Evolutionary conservation across 768 basidiomycete species (phyloP).

Genomic region (Stropharia rugosoannulata): DNA sequence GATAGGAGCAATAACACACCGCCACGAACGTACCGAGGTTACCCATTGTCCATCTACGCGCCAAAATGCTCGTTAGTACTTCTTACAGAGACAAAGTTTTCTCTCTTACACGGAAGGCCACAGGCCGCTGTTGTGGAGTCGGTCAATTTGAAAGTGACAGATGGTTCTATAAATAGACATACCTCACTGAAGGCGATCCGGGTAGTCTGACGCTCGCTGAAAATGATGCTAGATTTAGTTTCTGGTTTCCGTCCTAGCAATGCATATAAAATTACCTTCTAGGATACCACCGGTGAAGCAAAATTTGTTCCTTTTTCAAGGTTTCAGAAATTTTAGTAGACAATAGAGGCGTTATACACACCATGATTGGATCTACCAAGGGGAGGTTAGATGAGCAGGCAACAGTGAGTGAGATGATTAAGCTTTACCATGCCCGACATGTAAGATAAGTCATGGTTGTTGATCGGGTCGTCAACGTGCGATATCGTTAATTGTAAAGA

Average conservation of each 20-base stretch:
- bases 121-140: constrained; percentile 20
- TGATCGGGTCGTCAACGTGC: constrained; percentile 31
- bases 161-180: not conserved
- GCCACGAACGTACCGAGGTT: constrained; percentile 42
- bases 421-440: constrained; percentile 46
- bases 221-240: not conserved
- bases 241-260: not conserved
- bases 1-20: constrained; percentile 10
- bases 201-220: constrained; percentile 27
- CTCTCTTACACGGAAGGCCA: constrained; percentile 36
- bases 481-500: constrained; percentile 70
- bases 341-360: constrained; percentile 9
- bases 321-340: not conserved
- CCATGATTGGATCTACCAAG: constrained; percentile 32
- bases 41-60: constrained; percentile 46
- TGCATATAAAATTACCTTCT: constrained; percentile 37
- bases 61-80: constrained; percentile 7
- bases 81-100: not conserved
- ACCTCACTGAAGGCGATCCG: constrained; percentile 24
- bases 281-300: constrained; percentile 82
- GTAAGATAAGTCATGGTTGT: constrained; percentile 73
- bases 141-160: not conserved
- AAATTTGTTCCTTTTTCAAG: constrained; percentile 47
- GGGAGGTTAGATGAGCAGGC: not conserved
- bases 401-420: not conserved